Conservation (phyloP, 75 land plant genomes). For the Selaginella tamariscina region DNA sequence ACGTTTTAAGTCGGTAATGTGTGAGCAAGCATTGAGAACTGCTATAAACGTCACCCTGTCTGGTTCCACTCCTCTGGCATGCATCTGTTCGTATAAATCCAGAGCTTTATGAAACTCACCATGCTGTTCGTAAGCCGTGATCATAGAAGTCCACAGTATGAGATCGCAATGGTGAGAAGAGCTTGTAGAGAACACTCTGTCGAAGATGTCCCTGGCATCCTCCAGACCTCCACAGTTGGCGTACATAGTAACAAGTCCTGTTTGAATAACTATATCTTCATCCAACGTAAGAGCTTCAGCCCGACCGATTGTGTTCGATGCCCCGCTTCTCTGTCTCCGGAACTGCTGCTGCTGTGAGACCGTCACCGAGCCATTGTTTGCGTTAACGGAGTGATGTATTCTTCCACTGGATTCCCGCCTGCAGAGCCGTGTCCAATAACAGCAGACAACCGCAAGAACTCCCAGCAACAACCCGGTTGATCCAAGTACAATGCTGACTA, state of each 20-base stretch:
- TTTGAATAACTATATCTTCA: not conserved
- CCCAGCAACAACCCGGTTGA: too few relatives aligned
- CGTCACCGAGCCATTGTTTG: too few relatives aligned
- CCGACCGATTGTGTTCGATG: too few relatives aligned
- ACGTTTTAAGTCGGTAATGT: not conserved
- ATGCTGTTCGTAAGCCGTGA: constrained; percentile 50
- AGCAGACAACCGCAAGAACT: too few relatives aligned
- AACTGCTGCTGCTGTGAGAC: too few relatives aligned
- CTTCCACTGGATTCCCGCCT: too few relatives aligned
- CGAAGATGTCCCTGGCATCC: constrained; percentile 22
- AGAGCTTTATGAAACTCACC: constrained; percentile 37
- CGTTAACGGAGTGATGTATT: too few relatives aligned
- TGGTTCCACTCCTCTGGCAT: constrained; percentile 18
- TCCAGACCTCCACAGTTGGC: not conserved
- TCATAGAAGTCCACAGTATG: constrained; percentile 55
- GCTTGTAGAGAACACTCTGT: constrained; percentile 15
- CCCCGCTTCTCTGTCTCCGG: too few relatives aligned
- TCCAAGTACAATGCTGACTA: too few relatives aligned
- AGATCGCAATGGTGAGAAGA: constrained; percentile 15
- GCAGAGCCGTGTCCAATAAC: too few relatives aligned
- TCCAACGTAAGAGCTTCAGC: too few relatives aligned
- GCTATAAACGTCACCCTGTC: constrained; percentile 44
- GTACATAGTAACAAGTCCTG: not conserved
- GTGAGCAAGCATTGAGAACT: constrained; percentile 41
- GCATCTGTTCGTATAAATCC: constrained; percentile 33